These are phyloP conservation scores for Microdochium paspali DNA, from an alignment of 2,329 filamentous ascomycete species.

Conservation along the genomic window DNA sequence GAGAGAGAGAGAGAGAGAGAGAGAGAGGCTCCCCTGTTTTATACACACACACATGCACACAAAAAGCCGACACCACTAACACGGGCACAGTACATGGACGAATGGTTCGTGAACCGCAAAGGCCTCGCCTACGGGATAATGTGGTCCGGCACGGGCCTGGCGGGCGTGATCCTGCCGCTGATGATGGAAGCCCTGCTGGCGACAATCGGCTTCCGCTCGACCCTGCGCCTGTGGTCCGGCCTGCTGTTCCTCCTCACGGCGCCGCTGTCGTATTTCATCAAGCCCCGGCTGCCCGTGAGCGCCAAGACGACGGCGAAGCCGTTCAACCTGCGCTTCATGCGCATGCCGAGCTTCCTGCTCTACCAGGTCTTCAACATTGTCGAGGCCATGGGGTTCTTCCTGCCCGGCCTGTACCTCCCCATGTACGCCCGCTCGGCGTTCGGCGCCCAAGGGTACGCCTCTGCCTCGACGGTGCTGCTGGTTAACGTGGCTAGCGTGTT, in stretches of 20 bases:
- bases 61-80: too few species aligned
- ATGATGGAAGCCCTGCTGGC: slow-evolving; percentile 41
- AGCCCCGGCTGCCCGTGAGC: slow-evolving; percentile 40
- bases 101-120: slow-evolving; percentile 51
- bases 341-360: slow-evolving; percentile 43
- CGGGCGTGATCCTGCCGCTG: slow-evolving; percentile 41
- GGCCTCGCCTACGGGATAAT: slow-evolving; percentile 56
- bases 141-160: slow-evolving; percentile 45
- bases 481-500: slow-evolving; percentile 52
- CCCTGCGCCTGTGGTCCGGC: slow-evolving; percentile 43
- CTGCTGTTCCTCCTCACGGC: slow-evolving; percentile 38
- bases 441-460: slow-evolving; percentile 34
- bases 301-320: slow-evolving; percentile 24
- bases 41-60: neutral
- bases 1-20: too few species aligned
- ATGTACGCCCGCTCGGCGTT: slow-evolving; percentile 42
- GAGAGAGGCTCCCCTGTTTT: too few species aligned
- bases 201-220: slow-evolving; percentile 40
- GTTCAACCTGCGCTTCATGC: slow-evolving; percentile 38
- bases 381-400: slow-evolving; percentile 52
- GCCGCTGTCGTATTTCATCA: slow-evolving; percentile 49
- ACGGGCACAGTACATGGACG: slow-evolving; percentile 41
- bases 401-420: slow-evolving; percentile 53
- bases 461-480: slow-evolving; percentile 47
- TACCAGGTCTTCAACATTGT: slow-evolving; percentile 48